Conservation (phyloP, 148 eudicot genomes). For the Persicaria maculosa region DNA sequence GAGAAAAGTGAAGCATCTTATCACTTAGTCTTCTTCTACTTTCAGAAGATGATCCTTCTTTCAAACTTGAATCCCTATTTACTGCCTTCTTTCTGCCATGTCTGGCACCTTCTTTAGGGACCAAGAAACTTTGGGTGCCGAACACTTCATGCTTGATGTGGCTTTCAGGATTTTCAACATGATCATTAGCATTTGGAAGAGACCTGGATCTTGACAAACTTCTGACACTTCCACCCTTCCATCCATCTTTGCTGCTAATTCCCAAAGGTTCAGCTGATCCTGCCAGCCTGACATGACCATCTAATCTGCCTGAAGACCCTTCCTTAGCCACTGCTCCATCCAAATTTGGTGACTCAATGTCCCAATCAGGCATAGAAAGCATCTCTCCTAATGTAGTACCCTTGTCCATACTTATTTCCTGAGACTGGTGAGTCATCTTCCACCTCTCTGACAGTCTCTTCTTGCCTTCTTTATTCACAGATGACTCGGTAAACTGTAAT, state of each 20-base stretch:
- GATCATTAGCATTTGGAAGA: constrained; percentile 31
- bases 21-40: constrained; percentile 23
- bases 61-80: constrained; percentile 24
- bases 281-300: constrained; percentile 18
- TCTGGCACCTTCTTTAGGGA: constrained; percentile 23
- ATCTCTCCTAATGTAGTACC: constrained; percentile 78
- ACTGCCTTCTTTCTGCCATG: constrained; percentile 26
- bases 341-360: constrained; percentile 20
- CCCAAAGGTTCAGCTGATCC: constrained; percentile 43
- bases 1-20: constrained; percentile 16
- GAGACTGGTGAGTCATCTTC: constrained; percentile 56
- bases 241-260: constrained; percentile 71
- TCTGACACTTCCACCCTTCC: constrained; percentile 43
- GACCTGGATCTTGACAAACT: constrained; percentile 42
- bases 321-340: constrained; percentile 22
- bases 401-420: constrained; percentile 35
- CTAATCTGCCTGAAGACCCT: constrained; percentile 23
- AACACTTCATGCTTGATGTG: constrained; percentile 21
- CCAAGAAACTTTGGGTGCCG: neutral
- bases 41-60: constrained; percentile 24
- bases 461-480: constrained; percentile 68
- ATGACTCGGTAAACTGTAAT: constrained; percentile 36
- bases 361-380: constrained; percentile 60
- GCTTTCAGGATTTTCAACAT: constrained; percentile 20
- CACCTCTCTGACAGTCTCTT: constrained; percentile 86